phyloP scores from a whole-genome alignment of 225 moss, liverwort and hornwort species.

The Sphagnum contortum region DNA sequence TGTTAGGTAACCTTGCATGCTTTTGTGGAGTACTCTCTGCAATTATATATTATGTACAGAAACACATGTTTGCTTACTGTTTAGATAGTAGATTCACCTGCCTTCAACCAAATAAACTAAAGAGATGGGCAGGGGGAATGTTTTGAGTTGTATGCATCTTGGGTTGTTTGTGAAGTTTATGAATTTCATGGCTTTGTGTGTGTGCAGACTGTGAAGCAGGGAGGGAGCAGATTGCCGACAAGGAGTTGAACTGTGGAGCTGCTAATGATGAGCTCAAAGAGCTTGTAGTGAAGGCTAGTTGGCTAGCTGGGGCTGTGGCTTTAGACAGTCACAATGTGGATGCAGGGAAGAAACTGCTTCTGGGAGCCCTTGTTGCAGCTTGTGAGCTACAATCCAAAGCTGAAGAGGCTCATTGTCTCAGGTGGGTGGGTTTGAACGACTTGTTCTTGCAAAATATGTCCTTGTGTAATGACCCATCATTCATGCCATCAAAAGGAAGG shows the following conservation, averaged over 20 bases:
- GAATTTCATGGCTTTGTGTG: not conserved
- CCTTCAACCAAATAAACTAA: no score
- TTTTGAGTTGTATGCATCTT: no score
- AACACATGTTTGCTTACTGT: no score
- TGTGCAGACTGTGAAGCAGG: slow-evolving; percentile 4
- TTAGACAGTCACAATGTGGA: slow-evolving; percentile 5
- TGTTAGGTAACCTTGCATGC: no score
- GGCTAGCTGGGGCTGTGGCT: slow-evolving; percentile 14
- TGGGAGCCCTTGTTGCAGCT: slow-evolving; percentile 11
- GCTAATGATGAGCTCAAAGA: slow-evolving; percentile 6
- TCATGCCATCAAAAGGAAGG: no score
- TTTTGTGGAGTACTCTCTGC: no score
- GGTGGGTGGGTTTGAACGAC: not conserved
- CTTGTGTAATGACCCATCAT: no score
- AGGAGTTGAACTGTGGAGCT: not conserved
- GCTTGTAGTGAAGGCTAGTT: slow-evolving; percentile 8
- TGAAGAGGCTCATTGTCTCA: slow-evolving; percentile 16
- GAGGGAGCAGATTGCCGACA: not conserved
- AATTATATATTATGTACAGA: no score
- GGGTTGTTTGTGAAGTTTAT: no score
- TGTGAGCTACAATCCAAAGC: slow-evolving; percentile 12
- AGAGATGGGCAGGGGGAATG: no score
- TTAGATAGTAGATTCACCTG: no score
- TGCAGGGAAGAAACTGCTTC: slow-evolving; percentile 11
- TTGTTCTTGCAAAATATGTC: no score